These are phyloP conservation scores for Acanthochlamys bracteata DNA, from an alignment of 106 monocot genomes.

Conservation along the genomic window DNA sequence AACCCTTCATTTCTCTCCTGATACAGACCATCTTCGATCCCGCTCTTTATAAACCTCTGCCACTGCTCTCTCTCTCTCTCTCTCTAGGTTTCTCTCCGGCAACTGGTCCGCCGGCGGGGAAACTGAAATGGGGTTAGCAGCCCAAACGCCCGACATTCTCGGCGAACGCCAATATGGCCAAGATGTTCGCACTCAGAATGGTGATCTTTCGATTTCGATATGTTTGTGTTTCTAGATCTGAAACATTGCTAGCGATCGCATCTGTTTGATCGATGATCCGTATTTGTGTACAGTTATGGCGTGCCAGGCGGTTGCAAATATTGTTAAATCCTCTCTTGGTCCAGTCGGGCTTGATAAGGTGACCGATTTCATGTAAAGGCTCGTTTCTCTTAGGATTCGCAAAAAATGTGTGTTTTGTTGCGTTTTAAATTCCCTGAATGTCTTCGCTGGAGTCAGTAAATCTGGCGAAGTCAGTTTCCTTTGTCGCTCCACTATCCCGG, in stretches of 20 bases:
- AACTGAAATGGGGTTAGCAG: conserved; percentile 38
- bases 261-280: background rate
- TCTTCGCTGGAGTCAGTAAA: too few relatives aligned
- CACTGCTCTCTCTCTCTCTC: background rate
- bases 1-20: too few relatives aligned
- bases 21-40: too few relatives aligned
- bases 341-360: conserved; percentile 99
- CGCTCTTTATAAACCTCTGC: too few relatives aligned
- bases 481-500: too few relatives aligned
- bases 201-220: conserved; percentile 10
- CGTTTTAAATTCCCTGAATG: too few relatives aligned
- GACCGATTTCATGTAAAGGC: background rate
- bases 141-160: conserved; percentile 73
- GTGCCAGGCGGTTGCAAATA: conserved; percentile 92
- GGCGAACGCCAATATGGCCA: conserved; percentile 97
- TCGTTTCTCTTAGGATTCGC: background rate
- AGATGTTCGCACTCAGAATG: conserved; percentile 94
- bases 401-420: background rate
- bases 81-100: conserved; percentile 19
- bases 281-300: conserved; percentile 51
- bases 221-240: background rate
- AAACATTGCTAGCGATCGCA: background rate
- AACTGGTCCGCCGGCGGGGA: background rate
- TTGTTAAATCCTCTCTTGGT: conserved; percentile 93
- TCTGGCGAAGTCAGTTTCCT: too few relatives aligned